These are phyloP conservation scores for Mrakia frigida DNA, from an alignment of 768 basidiomycete species.

Conservation along the genomic window DNA sequence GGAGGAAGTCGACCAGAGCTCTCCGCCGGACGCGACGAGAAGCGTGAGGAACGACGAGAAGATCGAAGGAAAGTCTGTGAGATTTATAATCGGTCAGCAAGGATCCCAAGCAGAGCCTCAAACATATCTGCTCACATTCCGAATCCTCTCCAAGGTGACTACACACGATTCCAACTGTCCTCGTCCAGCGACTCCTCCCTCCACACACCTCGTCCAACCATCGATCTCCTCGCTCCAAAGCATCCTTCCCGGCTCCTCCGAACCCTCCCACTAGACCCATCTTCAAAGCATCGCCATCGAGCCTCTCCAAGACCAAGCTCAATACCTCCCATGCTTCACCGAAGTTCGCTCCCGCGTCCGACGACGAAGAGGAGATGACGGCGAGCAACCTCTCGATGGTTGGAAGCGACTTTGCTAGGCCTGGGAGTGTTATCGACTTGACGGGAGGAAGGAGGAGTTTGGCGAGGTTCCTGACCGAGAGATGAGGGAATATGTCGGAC, in stretches of 20 bases:
- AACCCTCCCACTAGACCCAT: background rate
- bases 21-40: slow-evolving; percentile 53
- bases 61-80: slow-evolving; percentile 37
- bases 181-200: slow-evolving; percentile 13
- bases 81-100: background rate
- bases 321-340: slow-evolving; percentile 11
- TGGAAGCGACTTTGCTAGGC: background rate
- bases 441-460: background rate
- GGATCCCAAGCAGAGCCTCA: too few relatives aligned
- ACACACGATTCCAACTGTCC: slow-evolving; percentile 3
- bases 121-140: background rate
- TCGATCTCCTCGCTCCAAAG: slow-evolving; percentile 19
- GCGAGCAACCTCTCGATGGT: slow-evolving; percentile 25
- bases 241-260: background rate
- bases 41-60: slow-evolving; percentile 59
- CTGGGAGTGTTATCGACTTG: background rate
- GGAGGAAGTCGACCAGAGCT: slow-evolving; percentile 66
- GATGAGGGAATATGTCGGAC: background rate
- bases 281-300: background rate
- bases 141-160: slow-evolving; percentile 5
- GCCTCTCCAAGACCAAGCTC: background rate
- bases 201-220: slow-evolving; percentile 15
- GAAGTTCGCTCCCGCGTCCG: background rate
- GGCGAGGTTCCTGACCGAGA: slow-evolving; percentile 8
- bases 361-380: slow-evolving; percentile 4